Base-by-base conservation (phyloP, 2,329 filamentous ascomycete species). In the Botrytis squamosa region DNA sequence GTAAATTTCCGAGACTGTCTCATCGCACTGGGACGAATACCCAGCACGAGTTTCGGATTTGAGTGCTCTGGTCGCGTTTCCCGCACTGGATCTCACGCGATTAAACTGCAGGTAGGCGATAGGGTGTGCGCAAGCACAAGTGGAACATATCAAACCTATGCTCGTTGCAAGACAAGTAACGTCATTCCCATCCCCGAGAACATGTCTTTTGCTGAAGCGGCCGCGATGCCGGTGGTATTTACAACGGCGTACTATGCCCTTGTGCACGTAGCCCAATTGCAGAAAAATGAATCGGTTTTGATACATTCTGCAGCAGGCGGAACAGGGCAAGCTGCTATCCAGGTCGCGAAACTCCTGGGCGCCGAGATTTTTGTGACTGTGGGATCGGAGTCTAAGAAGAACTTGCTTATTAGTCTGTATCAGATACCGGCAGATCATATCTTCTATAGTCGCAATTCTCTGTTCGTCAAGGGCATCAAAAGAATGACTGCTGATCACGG, bases 261-360 rank as follows among this genome's bases (percentile, higher is more conserved):
- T 4, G 33, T 70, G 25, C 36, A 75, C 33, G 29, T 77, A n/a
- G 78, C 77, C 12, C 64, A 69, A 8, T 18, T 79, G 6, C 52
- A 59, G 33, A 33, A 59, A 33, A 72, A 72, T 0, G 79, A 83
- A 49, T 76, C 76, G 0, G 72, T 83, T 1, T 72, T 84, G 36
- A 79, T 84, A 0, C 82, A 83, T 65, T 71, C 77, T 4, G 82
- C 75, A 4, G 75, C 80, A 1, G 81, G 81, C 9, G 80, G 75
- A 2, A 66, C 82, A 10, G 82, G 82, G 0, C 78, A 78, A 14
- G 81, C 81, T 0, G 77, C 78, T 3, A 81, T 83, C 12, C 73
- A 76, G 7, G 33, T 83, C 2, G 79, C 81, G 1, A 75, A 77
- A 40, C 75, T 76, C 29, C 70, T 73, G 0, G 78, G 76, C 36